phyloP scores from a whole-genome alignment of 192 early-diverging fungal genomes.

The Umbelopsis sp. region DNA sequence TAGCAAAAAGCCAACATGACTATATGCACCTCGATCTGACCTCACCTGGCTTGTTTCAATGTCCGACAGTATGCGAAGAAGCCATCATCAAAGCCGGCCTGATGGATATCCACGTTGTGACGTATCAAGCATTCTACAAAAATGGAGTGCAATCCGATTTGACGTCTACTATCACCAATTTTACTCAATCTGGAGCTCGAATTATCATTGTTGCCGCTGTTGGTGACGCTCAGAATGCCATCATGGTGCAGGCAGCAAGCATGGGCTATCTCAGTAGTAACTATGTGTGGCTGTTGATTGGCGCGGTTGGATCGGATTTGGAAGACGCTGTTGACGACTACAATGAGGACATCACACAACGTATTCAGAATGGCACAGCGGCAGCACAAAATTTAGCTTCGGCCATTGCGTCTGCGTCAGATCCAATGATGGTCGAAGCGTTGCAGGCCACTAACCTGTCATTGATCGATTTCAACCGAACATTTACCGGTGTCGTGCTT shows the following conservation, averaged over 20 bases:
- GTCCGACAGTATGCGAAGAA: constrained; percentile 44
- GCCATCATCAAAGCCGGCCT: constrained; percentile 30
- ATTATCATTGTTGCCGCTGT: constrained; percentile 49
- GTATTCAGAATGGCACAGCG: not conserved
- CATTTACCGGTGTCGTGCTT: constrained; percentile 43
- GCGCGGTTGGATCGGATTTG: constrained; percentile 36
- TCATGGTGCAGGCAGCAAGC: constrained; percentile 43
- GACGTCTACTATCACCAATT: constrained; percentile 23
- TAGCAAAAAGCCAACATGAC: not conserved
- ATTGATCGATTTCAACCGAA: constrained; percentile 31
- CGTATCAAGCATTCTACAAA: constrained; percentile 42
- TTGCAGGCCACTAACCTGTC: constrained; percentile 19
- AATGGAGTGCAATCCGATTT: constrained; percentile 33
- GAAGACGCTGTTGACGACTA: constrained; percentile 16
- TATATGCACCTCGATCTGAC: not conserved
- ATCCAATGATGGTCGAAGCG: constrained; percentile 1
- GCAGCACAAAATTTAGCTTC: not conserved
- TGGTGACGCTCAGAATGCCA: constrained; percentile 31
- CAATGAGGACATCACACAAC: constrained; percentile 18
- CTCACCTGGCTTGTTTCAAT: not conserved
- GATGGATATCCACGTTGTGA: constrained; percentile 39
- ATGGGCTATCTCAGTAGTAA: constrained; percentile 37
- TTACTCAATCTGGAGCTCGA: constrained; percentile 41
- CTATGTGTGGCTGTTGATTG: constrained; percentile 51
- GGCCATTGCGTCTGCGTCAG: not conserved